A percentile compares a stretch with the other conserved stretches of the same genome.
Evolutionary conservation across 768 basidiomycete genomes (phyloP).

Genomic region (Collybiopsis confluens): DNA sequence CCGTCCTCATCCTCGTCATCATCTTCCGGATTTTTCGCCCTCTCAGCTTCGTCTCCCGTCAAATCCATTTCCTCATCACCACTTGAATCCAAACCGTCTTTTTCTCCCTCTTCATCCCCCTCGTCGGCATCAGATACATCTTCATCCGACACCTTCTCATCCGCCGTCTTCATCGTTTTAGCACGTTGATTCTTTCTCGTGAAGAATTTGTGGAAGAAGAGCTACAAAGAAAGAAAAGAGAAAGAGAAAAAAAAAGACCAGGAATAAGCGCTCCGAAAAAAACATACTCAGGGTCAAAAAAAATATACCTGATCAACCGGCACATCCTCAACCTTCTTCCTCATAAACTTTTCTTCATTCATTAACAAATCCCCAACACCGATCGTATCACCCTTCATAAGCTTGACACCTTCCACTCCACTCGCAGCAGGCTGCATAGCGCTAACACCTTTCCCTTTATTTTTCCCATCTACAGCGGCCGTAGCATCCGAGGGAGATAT

Average conservation of each 20-base stretch:
- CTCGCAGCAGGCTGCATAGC: slow-evolving; percentile 94
- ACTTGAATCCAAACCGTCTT: slow-evolving; percentile 34
- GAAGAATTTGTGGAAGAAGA: slow-evolving; percentile 93
- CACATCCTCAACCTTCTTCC: slow-evolving; percentile 61
- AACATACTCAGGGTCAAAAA: background rate
- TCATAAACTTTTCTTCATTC: slow-evolving; percentile 76
- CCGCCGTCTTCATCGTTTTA: slow-evolving; percentile 35
- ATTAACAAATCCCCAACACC: slow-evolving; percentile 41
- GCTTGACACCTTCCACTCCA: slow-evolving; percentile 64
- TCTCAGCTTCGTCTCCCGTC: slow-evolving; percentile 22
- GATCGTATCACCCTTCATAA: slow-evolving; percentile 55
- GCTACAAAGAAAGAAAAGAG: slow-evolving; percentile 30
- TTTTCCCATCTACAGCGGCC: slow-evolving; percentile 23
- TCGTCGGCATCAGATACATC: slow-evolving; percentile 33
- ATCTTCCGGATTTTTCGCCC: slow-evolving; percentile 16
- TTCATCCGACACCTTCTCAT: slow-evolving; percentile 25
- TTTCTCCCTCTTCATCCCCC: slow-evolving; percentile 32
- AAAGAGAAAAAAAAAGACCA: slow-evolving; percentile 1
- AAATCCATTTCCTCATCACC: slow-evolving; percentile 38
- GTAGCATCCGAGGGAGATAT: slow-evolving; percentile 27
- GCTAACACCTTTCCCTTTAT: slow-evolving; percentile 67
- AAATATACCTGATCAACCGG: slow-evolving; percentile 78
- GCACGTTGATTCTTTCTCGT: slow-evolving; percentile 59
- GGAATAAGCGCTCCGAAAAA: background rate
- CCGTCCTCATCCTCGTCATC: slow-evolving; percentile 28